Conservation (phyloP, 768 basidiomycete species). For the Boletus rubroflammeus region DNA sequence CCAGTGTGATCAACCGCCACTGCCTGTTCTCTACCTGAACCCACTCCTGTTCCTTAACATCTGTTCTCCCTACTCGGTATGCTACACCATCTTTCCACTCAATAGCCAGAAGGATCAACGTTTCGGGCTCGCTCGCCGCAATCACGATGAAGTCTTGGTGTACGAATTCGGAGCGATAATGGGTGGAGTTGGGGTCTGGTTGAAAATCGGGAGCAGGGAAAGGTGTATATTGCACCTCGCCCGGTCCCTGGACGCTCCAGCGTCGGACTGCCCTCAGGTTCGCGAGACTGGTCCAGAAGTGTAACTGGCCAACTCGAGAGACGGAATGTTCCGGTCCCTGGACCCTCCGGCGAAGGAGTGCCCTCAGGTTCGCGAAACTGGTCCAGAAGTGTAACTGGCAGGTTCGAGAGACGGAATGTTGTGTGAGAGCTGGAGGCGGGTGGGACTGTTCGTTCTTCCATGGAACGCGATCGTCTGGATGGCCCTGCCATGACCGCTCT, state of each 20-base stretch:
- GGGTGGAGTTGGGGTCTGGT: not conserved
- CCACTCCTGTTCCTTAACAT: not conserved
- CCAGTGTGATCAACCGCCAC: conserved; percentile 12
- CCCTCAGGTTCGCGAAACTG: conserved; percentile 1
- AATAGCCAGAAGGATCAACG: conserved; percentile 7
- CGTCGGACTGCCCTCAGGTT: not conserved
- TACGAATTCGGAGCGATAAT: not conserved
- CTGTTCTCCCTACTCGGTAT: conserved; percentile 8
- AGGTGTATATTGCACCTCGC: not conserved
- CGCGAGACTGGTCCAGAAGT: conserved; percentile 16
- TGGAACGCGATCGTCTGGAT: not conserved
- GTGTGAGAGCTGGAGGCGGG: not conserved
- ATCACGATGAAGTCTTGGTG: conserved; percentile 13
- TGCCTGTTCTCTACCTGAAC: conserved; percentile 5
- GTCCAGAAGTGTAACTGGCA: conserved; percentile 19
- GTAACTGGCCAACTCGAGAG: conserved; percentile 1
- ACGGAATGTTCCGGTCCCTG: not conserved
- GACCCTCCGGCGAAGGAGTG: not conserved
- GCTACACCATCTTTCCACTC: conserved; percentile 16
- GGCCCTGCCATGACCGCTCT: not conserved
- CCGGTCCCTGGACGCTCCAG: not conserved
- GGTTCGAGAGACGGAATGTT: not conserved
- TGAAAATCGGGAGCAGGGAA: not conserved
- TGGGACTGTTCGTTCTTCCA: not conserved
- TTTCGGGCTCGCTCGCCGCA: not conserved